Evolutionary conservation across 1,284 basidiomycete genomes (phyloP), one percentile per base, ranked within the genome.

Genomic region (Trichosporon coremiiforme): DNA sequence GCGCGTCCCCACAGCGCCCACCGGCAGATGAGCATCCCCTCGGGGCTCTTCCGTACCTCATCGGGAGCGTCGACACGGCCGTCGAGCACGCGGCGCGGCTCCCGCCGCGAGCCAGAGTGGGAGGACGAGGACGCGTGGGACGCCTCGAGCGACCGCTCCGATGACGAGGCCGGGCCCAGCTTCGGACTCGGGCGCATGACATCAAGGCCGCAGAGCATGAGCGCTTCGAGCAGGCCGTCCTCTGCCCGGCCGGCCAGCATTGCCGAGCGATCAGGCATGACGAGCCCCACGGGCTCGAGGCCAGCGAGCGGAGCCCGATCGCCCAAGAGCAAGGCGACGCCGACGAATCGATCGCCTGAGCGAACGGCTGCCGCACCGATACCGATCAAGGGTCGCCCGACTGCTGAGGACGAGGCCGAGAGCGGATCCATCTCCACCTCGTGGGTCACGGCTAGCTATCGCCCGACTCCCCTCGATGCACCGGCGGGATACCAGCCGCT

Each of bases 41-140:
- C 75, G 20, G 65, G 45, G 25, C 66, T 73, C 9, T 73, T 73
- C 53, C 70, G 72, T 62, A 66, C 70, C 0, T 53, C 64, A 2
- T 70, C 68, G 2, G 38, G n/a, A 20, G 35, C 41, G 25, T 66
- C 65, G 5, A 13, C 22, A 17, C 20, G 50, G 50, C 41, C 41
- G 17, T 17, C 41, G 22, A 53, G 50, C 20, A 20, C 13, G 36
- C 36, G 36, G 13, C 36, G 50, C 8, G 20, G 50, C 15, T n/a
- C 17, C 41, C 41, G 41, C 41, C 50, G 50, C 50, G 50, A 55
- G 55, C 53, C 35, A 7, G 55, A 60, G 41, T 45, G 64, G 38
- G 89, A 90, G 75, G 91, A 90, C 68, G 93, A 95, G 75, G 93
- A 95, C 80, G 92, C 90, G 62, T 95, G 93, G 93, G 93, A 95